These are phyloP conservation scores for Phaffomyces opuntiae DNA, from an alignment of 805 yeast species.

Conservation along the genomic window DNA sequence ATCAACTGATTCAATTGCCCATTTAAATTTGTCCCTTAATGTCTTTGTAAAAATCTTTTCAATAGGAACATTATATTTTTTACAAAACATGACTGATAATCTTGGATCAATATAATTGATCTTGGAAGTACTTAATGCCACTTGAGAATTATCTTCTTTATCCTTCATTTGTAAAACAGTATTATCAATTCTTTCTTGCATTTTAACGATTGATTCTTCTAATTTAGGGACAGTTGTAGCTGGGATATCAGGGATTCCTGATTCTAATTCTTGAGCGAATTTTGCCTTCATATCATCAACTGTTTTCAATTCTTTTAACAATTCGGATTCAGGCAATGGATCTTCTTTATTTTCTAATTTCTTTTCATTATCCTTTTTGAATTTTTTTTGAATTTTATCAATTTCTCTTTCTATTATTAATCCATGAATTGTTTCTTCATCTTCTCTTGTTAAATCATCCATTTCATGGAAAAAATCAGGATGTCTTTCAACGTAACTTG, in stretches of 20 bases:
- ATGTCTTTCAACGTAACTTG: slow-evolving; percentile 39
- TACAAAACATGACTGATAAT: slow-evolving; percentile 80
- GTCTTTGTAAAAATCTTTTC: slow-evolving; percentile 91
- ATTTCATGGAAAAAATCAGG: slow-evolving; percentile 60
- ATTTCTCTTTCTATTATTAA: slow-evolving; percentile 57
- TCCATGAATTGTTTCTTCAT: slow-evolving; percentile 50
- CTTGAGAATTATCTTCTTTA: slow-evolving; percentile 90
- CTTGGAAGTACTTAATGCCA: slow-evolving; percentile 88
- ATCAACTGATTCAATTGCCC: slow-evolving; percentile 93
- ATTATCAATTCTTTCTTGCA: slow-evolving; percentile 64
- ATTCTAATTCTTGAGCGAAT: slow-evolving; percentile 49
- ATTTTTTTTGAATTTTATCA: slow-evolving; percentile 58
- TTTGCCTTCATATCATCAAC: slow-evolving; percentile 44
- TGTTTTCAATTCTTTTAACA: slow-evolving; percentile 51
- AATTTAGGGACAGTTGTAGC: slow-evolving; percentile 55
- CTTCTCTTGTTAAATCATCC: slow-evolving; percentile 59
- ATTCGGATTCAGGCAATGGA: slow-evolving; percentile 44
- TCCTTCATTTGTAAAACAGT: slow-evolving; percentile 76
- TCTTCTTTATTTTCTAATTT: slow-evolving; percentile 49
- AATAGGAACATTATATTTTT: slow-evolving; percentile 80
- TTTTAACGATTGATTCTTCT: slow-evolving; percentile 58
- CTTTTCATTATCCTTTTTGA: slow-evolving; percentile 73
- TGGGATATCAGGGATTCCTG: slow-evolving; percentile 52
- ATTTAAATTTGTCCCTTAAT: slow-evolving; percentile 81
- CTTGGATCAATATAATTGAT: slow-evolving; percentile 95